Evolutionary conservation across 768 basidiomycete species (phyloP), one percentile per base, ranked within the genome.

Genomic region (Lentinula detonsa): DNA sequence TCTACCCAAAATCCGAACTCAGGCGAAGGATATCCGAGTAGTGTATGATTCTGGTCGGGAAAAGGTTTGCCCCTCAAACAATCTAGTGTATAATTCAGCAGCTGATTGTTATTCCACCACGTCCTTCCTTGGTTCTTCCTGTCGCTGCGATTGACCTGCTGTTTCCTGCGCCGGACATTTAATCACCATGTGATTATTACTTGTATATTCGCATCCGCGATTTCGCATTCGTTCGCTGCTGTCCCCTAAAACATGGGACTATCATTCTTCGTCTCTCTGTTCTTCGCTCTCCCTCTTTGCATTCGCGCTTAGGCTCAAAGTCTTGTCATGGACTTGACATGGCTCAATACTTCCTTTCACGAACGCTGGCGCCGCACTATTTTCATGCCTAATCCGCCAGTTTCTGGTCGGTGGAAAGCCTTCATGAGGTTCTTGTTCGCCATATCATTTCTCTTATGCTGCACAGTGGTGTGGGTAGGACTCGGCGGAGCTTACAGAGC

Each of bases 321-420:
- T 5, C 82, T 92, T 16, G 83, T 86, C n/a, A 70, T 71, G 2
- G 85, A 86, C 58, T 75, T 92, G 48, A 78, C 78, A 57, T 92
- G 90, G 90, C 77, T 91, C 23, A 90, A 91, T 69, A 91, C 86
- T 0, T 86, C 88, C 52, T 85, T 89, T 70, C 87, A 88, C 60
- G 85, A 87, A 69, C 86, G 90, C 11, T 88, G 87, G 83, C 81
- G 88, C 46, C 72, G 80, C 23, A 87, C 85, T 73, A 85, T 91
- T 66, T 91, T 91, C 76, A 87, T 88, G 0, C 77, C 85, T 2
- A 78, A 79, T 2, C 85, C 85, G 52, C 90, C 90, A 1, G 89
- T 91, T 21, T 88, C 89, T 23, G 79, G 80, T 76, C 80, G 81
- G 48, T 89, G 86, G 88, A 90, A 86, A 68, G 71, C 74, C 6